phyloP scores from a whole-genome alignment of 2,329 filamentous ascomycete species.

The Hysterium pulicare region DNA sequence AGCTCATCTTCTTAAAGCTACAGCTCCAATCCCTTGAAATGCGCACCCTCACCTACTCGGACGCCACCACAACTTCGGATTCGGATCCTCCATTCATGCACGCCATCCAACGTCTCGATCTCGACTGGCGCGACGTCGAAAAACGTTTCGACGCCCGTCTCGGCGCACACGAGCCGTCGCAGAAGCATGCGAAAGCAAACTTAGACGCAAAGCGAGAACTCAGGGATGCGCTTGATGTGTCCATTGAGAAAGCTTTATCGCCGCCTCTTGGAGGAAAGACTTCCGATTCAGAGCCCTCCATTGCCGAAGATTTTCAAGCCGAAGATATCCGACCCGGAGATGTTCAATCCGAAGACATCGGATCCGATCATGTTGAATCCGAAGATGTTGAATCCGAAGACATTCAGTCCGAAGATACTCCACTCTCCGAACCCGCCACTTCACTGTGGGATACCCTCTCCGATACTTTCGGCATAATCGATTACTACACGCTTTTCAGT shows the following conservation, averaged over 20 bases:
- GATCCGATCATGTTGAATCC: background rate
- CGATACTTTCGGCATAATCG: background rate
- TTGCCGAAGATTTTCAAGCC: background rate
- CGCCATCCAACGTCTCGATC: constrained; percentile 2
- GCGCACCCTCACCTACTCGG: constrained; percentile 18
- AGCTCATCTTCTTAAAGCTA: constrained; percentile 38
- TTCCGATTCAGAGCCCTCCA: background rate
- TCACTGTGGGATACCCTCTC: background rate
- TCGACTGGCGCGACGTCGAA: constrained; percentile 3
- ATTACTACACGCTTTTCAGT: background rate
- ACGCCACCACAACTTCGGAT: too few species aligned
- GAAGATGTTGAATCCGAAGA: background rate
- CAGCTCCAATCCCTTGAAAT: constrained; percentile 37
- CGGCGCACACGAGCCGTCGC: background rate
- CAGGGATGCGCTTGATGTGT: background rate
- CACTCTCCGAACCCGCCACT: background rate
- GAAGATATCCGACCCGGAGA: background rate
- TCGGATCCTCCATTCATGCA: background rate
- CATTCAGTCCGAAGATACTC: background rate
- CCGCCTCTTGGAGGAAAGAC: background rate
- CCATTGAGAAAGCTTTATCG: background rate
- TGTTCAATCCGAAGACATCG: background rate
- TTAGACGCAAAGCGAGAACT: too few species aligned
- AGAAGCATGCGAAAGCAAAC: too few species aligned
- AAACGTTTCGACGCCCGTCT: background rate